Conservation (phyloP, 768 basidiomycete genomes). For the Pluteus cervinus region DNA sequence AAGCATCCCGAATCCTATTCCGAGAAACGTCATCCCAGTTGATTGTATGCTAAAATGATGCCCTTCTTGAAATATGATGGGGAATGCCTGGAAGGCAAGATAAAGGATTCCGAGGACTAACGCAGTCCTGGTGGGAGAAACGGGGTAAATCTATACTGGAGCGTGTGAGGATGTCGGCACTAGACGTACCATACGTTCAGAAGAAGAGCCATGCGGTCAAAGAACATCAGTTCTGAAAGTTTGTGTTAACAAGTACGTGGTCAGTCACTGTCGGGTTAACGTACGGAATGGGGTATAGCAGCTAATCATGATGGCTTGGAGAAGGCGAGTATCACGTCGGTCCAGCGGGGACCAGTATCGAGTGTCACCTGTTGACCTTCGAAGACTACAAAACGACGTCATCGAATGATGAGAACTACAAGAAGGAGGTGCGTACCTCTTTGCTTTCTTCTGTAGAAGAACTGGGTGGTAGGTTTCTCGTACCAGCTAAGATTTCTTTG, state of each 20-base stretch:
- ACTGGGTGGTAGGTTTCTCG: slow-evolving; percentile 70
- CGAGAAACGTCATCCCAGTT: slow-evolving; percentile 54
- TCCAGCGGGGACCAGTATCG: slow-evolving; percentile 60
- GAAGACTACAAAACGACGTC: slow-evolving; percentile 30
- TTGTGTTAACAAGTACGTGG: background rate
- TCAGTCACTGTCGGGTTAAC: slow-evolving; percentile 13
- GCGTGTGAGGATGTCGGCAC: slow-evolving; percentile 23
- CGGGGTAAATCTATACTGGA: slow-evolving; percentile 36
- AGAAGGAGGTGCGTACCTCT: slow-evolving; percentile 26
- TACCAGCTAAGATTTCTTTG: slow-evolving; percentile 36
- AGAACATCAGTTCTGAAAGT: slow-evolving; percentile 49
- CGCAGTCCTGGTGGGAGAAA: slow-evolving; percentile 46
- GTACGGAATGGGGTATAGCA: slow-evolving; percentile 69
- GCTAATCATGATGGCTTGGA: slow-evolving; percentile 45
- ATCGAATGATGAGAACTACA: background rate
- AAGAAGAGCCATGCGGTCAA: slow-evolving; percentile 72
- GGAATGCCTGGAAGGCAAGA: slow-evolving; percentile 59
- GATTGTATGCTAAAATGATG: slow-evolving; percentile 44
- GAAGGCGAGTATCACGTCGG: slow-evolving; percentile 34
- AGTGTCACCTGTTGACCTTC: slow-evolving; percentile 47
- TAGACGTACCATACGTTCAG: slow-evolving; percentile 66
- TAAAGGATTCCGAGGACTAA: slow-evolving; percentile 58
- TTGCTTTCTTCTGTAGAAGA: slow-evolving; percentile 55
- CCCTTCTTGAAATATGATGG: slow-evolving; percentile 39
- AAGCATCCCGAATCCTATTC: slow-evolving; percentile 53